Conservation (phyloP, 768 basidiomycete genomes). For the Leccinum pellstonianum region DNA sequence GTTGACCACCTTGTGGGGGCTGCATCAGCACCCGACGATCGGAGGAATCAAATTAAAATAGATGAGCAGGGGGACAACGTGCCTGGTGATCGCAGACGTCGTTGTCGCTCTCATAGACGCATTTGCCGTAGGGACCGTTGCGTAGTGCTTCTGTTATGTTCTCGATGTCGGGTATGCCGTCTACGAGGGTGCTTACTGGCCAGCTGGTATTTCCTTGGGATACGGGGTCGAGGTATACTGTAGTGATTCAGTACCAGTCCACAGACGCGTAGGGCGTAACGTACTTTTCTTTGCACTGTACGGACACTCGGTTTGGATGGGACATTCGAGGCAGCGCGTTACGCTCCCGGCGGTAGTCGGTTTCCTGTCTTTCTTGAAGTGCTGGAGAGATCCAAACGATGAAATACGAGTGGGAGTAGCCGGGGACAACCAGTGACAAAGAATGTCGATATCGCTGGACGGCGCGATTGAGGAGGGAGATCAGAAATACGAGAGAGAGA, state of each 20-base stretch:
- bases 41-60: not conserved
- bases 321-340: conserved; percentile 75
- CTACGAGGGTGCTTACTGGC: conserved; percentile 69
- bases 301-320: conserved; percentile 67
- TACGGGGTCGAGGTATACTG: conserved; percentile 84
- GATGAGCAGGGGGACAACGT: not conserved
- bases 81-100: conserved; percentile 89
- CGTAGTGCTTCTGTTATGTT: conserved; percentile 74
- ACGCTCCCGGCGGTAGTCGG: conserved; percentile 66
- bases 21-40: not conserved
- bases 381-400: conserved; percentile 82
- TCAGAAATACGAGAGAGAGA: conserved; percentile 10
- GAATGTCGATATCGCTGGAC: conserved; percentile 77
- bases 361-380: conserved; percentile 74
- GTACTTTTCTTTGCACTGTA: conserved; percentile 86
- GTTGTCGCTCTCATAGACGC: conserved; percentile 83
- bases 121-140: conserved; percentile 71
- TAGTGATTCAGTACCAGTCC: not conserved
- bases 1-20: conserved; percentile 63
- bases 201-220: conserved; percentile 46
- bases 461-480: not conserved
- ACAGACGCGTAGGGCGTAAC: conserved; percentile 14
- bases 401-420: conserved; percentile 66
- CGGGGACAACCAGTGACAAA: conserved; percentile 75
- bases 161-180: conserved; percentile 85